phyloP scores from a whole-genome alignment of 257 asterid species.

The Linaria vulgaris region DNA sequence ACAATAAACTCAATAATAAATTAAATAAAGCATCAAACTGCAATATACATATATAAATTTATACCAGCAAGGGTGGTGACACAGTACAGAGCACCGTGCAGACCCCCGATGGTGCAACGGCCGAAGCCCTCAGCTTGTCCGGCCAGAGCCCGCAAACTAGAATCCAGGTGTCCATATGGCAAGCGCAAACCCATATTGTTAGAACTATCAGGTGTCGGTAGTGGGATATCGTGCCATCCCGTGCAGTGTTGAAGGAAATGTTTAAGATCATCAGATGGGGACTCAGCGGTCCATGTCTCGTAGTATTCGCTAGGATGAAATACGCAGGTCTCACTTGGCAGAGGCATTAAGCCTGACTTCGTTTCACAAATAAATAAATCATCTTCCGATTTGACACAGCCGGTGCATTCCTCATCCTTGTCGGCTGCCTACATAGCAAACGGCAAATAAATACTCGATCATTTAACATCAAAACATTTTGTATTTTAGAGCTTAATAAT shows the following conservation, averaged over 20 bases:
- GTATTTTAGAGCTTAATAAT: too few species aligned
- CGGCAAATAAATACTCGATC: background rate
- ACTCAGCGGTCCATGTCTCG: constrained; percentile 70
- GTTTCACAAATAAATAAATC: constrained; percentile 69
- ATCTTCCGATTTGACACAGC: constrained; percentile 75
- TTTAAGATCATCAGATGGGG: constrained; percentile 65
- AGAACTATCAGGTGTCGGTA: too few species aligned
- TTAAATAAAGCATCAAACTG: too few species aligned
- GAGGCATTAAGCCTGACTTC: constrained; percentile 46
- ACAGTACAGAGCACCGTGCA: too few species aligned
- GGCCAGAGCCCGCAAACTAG: too few species aligned
- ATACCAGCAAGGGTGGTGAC: too few species aligned
- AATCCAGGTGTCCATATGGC: too few species aligned
- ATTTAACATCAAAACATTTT: background rate
- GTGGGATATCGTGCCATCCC: constrained; percentile 65
- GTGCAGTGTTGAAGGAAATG: constrained; percentile 69
- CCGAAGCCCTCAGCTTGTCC: too few species aligned
- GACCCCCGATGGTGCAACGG: too few species aligned
- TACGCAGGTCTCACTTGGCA: constrained; percentile 37
- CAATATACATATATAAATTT: too few species aligned
- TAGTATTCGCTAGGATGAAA: constrained; percentile 77
- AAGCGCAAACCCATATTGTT: too few species aligned
- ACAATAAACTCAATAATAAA: too few species aligned
- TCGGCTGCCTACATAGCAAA: constrained; percentile 63
- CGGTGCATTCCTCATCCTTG: constrained; percentile 54